Evolutionary conservation across 139 green algal species (phyloP), one percentile per base, ranked within the genome.

Genomic region (Penium margaritaceum): DNA sequence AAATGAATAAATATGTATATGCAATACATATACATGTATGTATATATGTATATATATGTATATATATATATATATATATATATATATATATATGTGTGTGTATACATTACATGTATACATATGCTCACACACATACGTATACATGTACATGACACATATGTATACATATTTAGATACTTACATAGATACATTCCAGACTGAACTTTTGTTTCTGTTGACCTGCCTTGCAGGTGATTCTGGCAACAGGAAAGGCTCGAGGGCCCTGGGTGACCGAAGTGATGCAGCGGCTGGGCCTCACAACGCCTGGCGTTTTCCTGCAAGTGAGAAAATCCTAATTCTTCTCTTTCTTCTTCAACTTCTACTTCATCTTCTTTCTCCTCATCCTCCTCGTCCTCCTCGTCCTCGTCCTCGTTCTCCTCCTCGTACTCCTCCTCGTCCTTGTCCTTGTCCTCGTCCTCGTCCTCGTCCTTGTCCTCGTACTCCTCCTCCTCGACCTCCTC

Each of bases 191-290:
- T 32, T 64, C 14, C n/a, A 36, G 21, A 9, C 55, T 64, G 55
- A 64, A 64, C 7, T 29, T 32, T 33, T 17, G 14, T 35, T 32
- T 64, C 17, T 64, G 55, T n/a, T n/a, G 17, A 64, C 17, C 17
- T 54, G 14, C 15, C 55, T 17, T 70, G 27, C 83, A 90, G 85
- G 43, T 91, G 1, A 64, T 92, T 3, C 69, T 94, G 3, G 89
- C 89, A 0, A 95, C 89, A 2, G 90, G 90, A 53, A 95, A 94
- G 67, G 87, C 89, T 1, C 53, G 85, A 7, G 87, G 88, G 0
- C 85, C 87, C 1, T 94, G 89, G 89, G 24, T 58, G 30, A 19
- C 34, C 33, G 24, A 34, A 57, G 35, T 70, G 1, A 19, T 54
- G 63, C 30, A 34, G 35, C 35, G 36, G 5, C 4, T 70, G 37